A percentile compares a stretch with the other conserved stretches of the same genome.
phyloP scores from a whole-genome alignment of 2,329 filamentous ascomycete species.

The Paracorniculantispora psalliotae region DNA sequence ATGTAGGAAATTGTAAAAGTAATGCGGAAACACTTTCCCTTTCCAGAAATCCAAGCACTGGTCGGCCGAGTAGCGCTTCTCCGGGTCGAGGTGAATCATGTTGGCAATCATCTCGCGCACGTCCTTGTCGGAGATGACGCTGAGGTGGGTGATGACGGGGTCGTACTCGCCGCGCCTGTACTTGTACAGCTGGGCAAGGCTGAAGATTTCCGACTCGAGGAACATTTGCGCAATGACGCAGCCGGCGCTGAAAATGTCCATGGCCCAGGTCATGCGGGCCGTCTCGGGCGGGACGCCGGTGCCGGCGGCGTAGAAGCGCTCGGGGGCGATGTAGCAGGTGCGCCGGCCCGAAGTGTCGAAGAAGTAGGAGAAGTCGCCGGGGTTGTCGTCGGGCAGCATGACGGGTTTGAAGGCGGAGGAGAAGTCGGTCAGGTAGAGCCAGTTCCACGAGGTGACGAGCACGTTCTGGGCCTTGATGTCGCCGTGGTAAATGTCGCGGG shows the following conservation, averaged over 20 bases:
- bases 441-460: conserved; percentile 97
- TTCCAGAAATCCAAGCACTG: conserved; percentile 93
- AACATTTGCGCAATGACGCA: conserved; percentile 97
- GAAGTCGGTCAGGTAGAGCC: conserved; percentile 97
- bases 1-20: conserved; percentile 96
- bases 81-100: conserved; percentile 93
- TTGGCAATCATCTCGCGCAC: conserved; percentile 85
- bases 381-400: conserved; percentile 91
- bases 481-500: conserved; percentile 84
- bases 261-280: conserved; percentile 73
- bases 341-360: conserved; percentile 89
- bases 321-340: conserved; percentile 92
- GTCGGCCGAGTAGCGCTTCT: conserved; percentile 86
- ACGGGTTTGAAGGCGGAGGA: conserved; percentile 93
- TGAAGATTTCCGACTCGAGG: conserved; percentile 93
- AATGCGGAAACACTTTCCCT: conserved; percentile 85
- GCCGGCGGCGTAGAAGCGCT: conserved; percentile 74
- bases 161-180: conserved; percentile 92
- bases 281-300: conserved; percentile 55
- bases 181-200: conserved; percentile 90
- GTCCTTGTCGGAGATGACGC: conserved; percentile 81
- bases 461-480: conserved; percentile 99
- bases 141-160: conserved; percentile 72
- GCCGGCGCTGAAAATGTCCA: conserved; percentile 97
- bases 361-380: conserved; percentile 95